These are phyloP conservation scores for Petunia secreta DNA, from an alignment of 257 asterid species.

Conservation along the genomic window DNA sequence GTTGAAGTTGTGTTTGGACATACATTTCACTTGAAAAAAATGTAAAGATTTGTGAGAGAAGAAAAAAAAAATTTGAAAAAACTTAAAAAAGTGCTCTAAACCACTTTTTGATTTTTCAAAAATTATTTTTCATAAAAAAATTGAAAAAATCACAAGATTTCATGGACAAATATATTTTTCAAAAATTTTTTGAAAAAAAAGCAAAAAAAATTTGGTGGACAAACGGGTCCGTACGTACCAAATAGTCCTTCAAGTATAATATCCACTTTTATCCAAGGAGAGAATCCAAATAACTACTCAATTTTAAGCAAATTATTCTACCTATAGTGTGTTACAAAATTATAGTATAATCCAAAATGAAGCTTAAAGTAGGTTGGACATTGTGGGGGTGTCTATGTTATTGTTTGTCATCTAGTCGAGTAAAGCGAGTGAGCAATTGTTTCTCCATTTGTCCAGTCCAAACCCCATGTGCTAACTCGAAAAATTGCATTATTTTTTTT, in stretches of 20 bases:
- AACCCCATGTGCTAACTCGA: slow-evolving; percentile 16
- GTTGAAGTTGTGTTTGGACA: too few species aligned
- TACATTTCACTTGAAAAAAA: too few species aligned
- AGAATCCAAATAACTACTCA: neutral
- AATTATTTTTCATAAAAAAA: too few species aligned
- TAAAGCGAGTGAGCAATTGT: neutral
- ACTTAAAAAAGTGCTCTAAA: too few species aligned
- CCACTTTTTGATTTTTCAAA: too few species aligned
- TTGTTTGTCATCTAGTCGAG: slow-evolving; percentile 12
- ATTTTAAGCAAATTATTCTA: neutral
- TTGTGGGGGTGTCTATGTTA: neutral
- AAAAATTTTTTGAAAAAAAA: too few species aligned
- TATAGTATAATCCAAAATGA: neutral
- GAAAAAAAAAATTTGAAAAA: too few species aligned
- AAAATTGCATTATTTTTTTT: neutral
- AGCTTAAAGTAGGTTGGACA: neutral
- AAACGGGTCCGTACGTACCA: neutral
- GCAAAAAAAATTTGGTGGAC: too few species aligned
- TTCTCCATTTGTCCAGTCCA: neutral
- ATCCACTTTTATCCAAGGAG: neutral
- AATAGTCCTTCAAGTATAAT: neutral
- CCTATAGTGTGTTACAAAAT: neutral
- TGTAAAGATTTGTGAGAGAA: too few species aligned
- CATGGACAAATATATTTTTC: too few species aligned
- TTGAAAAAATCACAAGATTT: too few species aligned